Evolutionary conservation across 805 yeast genomes (phyloP).

Genomic region (Sugiyamaella boreocaroliniensis): DNA sequence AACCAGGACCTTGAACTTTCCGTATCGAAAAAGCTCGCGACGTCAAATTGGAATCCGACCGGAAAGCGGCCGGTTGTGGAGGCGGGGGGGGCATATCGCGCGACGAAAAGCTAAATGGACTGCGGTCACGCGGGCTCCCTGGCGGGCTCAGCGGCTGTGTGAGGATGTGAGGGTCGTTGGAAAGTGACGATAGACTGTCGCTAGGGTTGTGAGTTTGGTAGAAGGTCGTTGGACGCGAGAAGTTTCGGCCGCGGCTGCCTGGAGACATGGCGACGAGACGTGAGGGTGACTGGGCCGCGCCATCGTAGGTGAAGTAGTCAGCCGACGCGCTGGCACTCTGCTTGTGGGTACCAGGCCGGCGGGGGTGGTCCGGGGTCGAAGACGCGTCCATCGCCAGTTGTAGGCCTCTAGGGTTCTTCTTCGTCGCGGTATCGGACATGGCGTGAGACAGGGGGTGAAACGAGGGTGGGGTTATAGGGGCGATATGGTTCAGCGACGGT

Average conservation of each 20-base stretch:
- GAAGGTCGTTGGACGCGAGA: conserved; percentile 21
- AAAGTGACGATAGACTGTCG: background rate
- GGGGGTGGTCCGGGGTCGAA: background rate
- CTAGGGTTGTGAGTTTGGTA: conserved; percentile 12
- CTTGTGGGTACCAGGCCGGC: background rate
- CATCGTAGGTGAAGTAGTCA: background rate
- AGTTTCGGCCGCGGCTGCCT: conserved; percentile 17
- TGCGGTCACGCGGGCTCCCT: background rate
- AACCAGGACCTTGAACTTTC: background rate
- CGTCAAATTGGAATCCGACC: background rate
- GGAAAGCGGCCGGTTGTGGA: background rate
- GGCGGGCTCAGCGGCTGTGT: conserved; percentile 1
- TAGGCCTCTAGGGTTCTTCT: background rate
- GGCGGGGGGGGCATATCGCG: conserved; percentile 1
- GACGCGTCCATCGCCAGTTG: background rate
- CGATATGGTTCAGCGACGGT: background rate
- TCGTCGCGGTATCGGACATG: background rate
- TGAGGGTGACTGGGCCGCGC: conserved; percentile 8
- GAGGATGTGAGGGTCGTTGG: background rate
- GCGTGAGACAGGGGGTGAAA: background rate
- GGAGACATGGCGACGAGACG: conserved; percentile 3
- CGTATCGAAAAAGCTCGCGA: background rate
- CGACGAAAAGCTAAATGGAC: background rate
- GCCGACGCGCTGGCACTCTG: conserved; percentile 4
- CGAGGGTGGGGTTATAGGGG: background rate